Conservation (phyloP, 2,329 filamentous ascomycete genomes). For the Periconia sp. region DNA sequence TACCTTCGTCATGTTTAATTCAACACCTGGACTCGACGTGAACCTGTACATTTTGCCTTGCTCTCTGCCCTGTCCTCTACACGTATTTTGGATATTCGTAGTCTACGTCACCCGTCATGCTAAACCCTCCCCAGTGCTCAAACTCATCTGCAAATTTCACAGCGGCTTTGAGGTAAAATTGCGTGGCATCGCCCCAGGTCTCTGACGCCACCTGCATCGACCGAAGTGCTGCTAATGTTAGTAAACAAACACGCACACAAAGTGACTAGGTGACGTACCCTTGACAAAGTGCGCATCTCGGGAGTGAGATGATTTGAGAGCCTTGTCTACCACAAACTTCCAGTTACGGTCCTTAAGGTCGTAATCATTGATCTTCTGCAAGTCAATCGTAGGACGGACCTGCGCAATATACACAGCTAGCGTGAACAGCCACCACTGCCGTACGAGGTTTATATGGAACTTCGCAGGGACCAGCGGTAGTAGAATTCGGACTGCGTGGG, state of each 20-base stretch:
- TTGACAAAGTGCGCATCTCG: conserved; percentile 88
- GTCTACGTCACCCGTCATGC: conserved; percentile 30
- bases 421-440: conserved; percentile 89
- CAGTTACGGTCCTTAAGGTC: conserved; percentile 73
- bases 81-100: conserved; percentile 30
- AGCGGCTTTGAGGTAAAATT: conserved; percentile 71
- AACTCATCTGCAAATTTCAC: conserved; percentile 77
- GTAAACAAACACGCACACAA: conserved; percentile 4
- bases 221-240: conserved; percentile 63
- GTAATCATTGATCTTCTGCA: conserved; percentile 65
- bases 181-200: conserved; percentile 75
- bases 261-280: conserved; percentile 53
- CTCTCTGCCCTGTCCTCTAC: conserved; percentile 7
- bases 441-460: conserved; percentile 75
- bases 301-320: conserved; percentile 69
- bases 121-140: conserved; percentile 67
- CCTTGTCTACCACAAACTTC: conserved; percentile 76
- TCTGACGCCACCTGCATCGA: conserved; percentile 75
- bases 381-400: conserved; percentile 72
- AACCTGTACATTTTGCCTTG: conserved; percentile 5
- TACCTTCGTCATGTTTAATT: conserved; percentile 11
- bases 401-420: conserved; percentile 79
- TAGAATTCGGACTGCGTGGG: conserved; percentile 86
- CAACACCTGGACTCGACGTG: neutral
- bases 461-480: conserved; percentile 76